A percentile compares a stretch with the other conserved stretches of the same genome.
phyloP scores from a whole-genome alignment of 2,329 filamentous ascomycete species.

The Didymella pomorum region DNA sequence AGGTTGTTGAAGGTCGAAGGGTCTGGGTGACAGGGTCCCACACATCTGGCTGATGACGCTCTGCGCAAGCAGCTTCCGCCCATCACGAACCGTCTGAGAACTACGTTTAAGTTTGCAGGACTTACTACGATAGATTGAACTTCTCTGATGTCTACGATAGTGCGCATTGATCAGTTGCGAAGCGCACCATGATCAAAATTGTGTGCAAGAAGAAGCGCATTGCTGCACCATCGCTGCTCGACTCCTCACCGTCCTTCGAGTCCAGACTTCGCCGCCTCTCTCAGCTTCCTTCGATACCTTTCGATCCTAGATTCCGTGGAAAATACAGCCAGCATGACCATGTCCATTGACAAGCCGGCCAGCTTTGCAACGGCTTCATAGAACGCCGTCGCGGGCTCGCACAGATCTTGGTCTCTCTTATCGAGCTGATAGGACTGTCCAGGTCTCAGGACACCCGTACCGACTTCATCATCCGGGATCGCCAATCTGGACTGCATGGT shows the following conservation, averaged over 20 bases:
- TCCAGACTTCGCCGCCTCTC: background rate
- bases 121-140: background rate
- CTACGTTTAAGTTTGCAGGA: background rate
- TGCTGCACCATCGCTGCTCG: background rate
- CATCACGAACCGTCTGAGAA: background rate
- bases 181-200: background rate
- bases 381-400: constrained; percentile 56
- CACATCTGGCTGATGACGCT: background rate
- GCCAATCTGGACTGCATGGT: constrained; percentile 51
- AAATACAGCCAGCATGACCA: constrained; percentile 60
- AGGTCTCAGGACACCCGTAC: constrained; percentile 47
- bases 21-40: background rate
- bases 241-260: background rate
- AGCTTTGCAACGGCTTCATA: constrained; percentile 61
- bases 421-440: constrained; percentile 62
- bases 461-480: constrained; percentile 47
- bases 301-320: constrained; percentile 55
- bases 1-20: background rate
- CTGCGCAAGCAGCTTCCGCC: background rate
- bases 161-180: background rate
- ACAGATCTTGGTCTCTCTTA: constrained; percentile 57
- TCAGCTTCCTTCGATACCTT: constrained; percentile 35
- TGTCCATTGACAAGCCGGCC: constrained; percentile 59
- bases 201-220: background rate
- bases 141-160: background rate